These are phyloP conservation scores for Fusarium lateritium DNA, from an alignment of 2,329 filamentous ascomycete genomes.

Conservation along the genomic window DNA sequence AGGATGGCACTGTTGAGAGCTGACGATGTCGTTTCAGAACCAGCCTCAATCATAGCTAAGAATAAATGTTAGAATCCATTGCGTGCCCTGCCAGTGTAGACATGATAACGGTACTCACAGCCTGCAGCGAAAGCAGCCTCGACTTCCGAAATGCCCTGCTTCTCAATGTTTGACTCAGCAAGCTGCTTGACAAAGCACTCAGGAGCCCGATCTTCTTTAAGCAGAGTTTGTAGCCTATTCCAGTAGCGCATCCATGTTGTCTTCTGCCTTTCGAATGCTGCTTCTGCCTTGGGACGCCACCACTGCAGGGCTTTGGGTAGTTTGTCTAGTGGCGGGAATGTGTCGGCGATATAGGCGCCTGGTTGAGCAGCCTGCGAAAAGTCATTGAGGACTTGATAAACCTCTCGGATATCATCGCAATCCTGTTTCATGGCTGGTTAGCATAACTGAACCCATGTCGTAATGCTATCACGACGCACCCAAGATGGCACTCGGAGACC, in stretches of 20 bases:
- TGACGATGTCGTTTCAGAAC: conserved; percentile 29
- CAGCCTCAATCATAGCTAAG: conserved; percentile 30
- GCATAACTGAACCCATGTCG: too few species aligned
- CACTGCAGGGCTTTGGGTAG: conserved; percentile 20
- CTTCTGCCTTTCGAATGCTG: conserved; percentile 18
- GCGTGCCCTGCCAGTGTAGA: too few species aligned
- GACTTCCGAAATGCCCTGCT: conserved; percentile 26
- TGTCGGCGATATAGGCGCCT: conserved; percentile 13
- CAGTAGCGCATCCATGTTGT: conserved; percentile 22
- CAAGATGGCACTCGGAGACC: conserved; percentile 21
- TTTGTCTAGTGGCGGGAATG: conserved; percentile 9
- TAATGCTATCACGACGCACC: not conserved
- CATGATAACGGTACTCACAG: not conserved
- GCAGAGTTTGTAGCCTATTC: conserved; percentile 3
- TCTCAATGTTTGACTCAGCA: conserved; percentile 13
- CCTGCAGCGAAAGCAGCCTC: conserved; percentile 18
- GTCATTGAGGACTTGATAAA: conserved; percentile 20
- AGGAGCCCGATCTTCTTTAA: conserved; percentile 15
- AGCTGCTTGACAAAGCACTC: conserved; percentile 18
- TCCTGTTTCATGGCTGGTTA: not conserved
- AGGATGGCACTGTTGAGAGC: conserved; percentile 23
- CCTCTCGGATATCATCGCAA: conserved; percentile 8
- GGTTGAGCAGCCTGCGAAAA: conserved; percentile 16
- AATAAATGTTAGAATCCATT: not conserved
- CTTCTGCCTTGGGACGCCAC: conserved; percentile 12